phyloP scores from a whole-genome alignment of 225 moss, liverwort and hornwort species.

The Pseudoscleropodium purum region DNA sequence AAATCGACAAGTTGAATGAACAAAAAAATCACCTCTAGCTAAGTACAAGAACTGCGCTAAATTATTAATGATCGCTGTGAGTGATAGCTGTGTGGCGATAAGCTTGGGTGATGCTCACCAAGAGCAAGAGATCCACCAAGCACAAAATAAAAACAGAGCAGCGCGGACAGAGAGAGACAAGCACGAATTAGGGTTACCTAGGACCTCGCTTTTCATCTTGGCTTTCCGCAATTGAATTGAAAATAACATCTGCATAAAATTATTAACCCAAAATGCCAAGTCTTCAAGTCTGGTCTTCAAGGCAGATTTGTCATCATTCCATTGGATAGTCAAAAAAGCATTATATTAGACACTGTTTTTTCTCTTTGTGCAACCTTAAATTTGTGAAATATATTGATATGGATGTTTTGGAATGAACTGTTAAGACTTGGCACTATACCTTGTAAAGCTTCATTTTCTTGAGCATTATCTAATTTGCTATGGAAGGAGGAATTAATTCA shows the following conservation, averaged over 20 bases:
- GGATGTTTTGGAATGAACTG: no score
- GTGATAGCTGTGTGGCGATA: neutral
- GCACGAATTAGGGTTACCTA: neutral
- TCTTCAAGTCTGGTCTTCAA: neutral
- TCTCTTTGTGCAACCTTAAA: neutral
- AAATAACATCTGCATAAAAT: neutral
- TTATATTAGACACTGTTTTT: no score
- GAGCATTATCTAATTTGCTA: neutral
- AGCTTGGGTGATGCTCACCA: neutral
- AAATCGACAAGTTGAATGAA: neutral
- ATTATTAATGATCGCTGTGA: neutral
- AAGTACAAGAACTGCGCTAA: no score
- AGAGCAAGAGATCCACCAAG: neutral
- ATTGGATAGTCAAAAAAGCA: neutral
- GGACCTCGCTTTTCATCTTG: neutral
- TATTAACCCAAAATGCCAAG: neutral
- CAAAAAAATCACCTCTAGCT: neutral
- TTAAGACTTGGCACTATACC: no score
- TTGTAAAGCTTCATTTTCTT: neutral
- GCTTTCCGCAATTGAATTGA: neutral
- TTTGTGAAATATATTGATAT: neutral
- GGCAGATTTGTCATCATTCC: neutral
- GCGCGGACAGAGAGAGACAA: neutral
- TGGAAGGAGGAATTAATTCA: accelerated
- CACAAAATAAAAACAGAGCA: neutral